Base-by-base conservation (phyloP, 352 stramenopile genomes). In the Pythium grandisporangium region DNA sequence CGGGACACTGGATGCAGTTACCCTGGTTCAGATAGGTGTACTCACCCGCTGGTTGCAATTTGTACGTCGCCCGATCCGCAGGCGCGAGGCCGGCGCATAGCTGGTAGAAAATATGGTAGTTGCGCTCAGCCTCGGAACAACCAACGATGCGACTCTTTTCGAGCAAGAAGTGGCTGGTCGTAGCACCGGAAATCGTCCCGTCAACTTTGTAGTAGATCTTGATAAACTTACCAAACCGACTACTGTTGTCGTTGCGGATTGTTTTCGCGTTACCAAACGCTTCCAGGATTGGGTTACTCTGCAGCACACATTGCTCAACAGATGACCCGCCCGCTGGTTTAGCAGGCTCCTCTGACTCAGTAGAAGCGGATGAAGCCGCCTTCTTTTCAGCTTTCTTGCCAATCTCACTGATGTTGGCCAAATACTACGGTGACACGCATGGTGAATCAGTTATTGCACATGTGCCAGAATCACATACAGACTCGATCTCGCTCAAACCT, bases 81-180 rank as follows among this genome's bases (percentile, higher is more conserved):
- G 66, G 39, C 1, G 72, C 41, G 55, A 93, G 66, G 27, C 84
- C 92, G 0, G 82, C 76, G 52, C 94, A 93, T 13, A 99, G 58
- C 61, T 98, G 86, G 64, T 99, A 99, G 58, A 99, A 99, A 27
- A 99, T 95, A 64, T 99, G 96, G 71, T 98, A 99, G 63, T 99
- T 99, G 16, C 96, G 73, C 68, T 99, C 96, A 3, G 87, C 64
- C 14, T 93, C 60, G 4, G 74, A 79, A 61, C 96, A 96, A 20
- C 82, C 79, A 2, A 98, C 83, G 21, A 99, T 93, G 14, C 96
- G 90, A 45, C 94, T 96, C 65, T 99, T 99, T 61, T 99, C 96
- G 11, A 99, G 69, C 34, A 99, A 71, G 56, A 99, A 99, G 23
- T 97, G 96, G 48, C 93, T 96, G 32, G 96, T 95, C 27, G 69